Conservation (phyloP, 169 alveolate genomes). For the Eimeria necatrix region DNA sequence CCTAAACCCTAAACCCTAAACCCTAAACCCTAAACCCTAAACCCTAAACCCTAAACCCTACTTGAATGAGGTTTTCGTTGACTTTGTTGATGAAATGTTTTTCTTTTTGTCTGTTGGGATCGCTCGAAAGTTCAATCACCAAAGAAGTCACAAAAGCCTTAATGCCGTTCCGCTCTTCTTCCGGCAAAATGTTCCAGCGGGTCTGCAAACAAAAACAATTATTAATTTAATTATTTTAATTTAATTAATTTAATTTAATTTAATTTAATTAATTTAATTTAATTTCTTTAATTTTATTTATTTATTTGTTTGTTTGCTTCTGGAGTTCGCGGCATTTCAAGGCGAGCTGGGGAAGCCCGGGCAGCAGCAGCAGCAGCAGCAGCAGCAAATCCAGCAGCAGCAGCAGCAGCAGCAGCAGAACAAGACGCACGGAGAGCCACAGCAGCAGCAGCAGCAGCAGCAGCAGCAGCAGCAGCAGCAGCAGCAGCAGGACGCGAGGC, state of each 20-base stretch:
- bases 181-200: conserved; percentile 80
- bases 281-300: too few species aligned
- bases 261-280: too few species aligned
- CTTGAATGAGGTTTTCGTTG: conserved; percentile 84
- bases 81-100: conserved; percentile 86
- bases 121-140: conserved; percentile 81
- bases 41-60: conserved; percentile 41
- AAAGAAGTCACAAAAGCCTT: conserved; percentile 83
- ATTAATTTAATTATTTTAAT: too few species aligned
- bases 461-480: not conserved
- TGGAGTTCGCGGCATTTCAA: too few species aligned
- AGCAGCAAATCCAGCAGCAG: too few species aligned
- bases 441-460: not conserved
- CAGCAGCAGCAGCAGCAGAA: not conserved
- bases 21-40: conserved; percentile 20
- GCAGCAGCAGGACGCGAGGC: not conserved
- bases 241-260: too few species aligned
- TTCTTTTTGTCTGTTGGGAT: conserved; percentile 74
- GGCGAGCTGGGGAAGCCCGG: too few species aligned
- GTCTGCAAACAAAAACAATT: conserved; percentile 52
- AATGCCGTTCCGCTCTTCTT: conserved; percentile 80
- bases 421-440: not conserved
- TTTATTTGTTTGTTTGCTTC: too few species aligned
- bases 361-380: too few species aligned
- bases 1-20: conserved; percentile 5